Conservation (phyloP, 1,284 basidiomycete genomes). For the Sanghuangporus sanghuang region DNA sequence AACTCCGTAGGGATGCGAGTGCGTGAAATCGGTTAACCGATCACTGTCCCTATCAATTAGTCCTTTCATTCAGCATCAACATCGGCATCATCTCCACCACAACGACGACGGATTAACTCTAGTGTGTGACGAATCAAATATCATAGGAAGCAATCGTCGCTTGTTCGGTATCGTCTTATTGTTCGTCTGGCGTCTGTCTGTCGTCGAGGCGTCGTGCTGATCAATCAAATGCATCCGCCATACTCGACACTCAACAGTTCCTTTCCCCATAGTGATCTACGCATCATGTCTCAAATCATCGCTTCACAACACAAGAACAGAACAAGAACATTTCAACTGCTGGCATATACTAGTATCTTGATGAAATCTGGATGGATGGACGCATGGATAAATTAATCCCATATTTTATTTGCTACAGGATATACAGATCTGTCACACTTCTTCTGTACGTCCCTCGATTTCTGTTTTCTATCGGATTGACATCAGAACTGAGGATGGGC, state of each 20-base stretch:
- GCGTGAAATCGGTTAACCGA: neutral
- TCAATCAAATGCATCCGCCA: neutral
- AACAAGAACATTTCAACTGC: neutral
- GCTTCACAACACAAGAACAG: neutral
- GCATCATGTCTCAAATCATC: neutral
- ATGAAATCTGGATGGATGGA: no score
- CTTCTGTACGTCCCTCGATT: neutral
- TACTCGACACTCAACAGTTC: neutral
- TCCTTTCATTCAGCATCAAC: neutral
- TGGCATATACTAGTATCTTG: neutral
- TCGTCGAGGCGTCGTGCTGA: neutral
- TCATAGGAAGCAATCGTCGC: neutral
- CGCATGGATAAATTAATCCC: no score
- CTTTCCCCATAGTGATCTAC: neutral
- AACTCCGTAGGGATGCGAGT: no score
- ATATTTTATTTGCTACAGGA: neutral
- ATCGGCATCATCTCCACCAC: neutral
- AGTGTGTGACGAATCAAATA: neutral
- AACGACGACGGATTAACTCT: neutral
- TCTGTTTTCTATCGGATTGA: neutral
- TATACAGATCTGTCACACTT: neutral
- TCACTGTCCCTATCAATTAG: neutral
- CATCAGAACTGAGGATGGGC: neutral
- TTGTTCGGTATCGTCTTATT: neutral
- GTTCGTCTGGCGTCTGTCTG: neutral